Evolutionary conservation across 1,284 basidiomycete genomes (phyloP).

Genomic region (Cryptococcus sp.): DNA sequence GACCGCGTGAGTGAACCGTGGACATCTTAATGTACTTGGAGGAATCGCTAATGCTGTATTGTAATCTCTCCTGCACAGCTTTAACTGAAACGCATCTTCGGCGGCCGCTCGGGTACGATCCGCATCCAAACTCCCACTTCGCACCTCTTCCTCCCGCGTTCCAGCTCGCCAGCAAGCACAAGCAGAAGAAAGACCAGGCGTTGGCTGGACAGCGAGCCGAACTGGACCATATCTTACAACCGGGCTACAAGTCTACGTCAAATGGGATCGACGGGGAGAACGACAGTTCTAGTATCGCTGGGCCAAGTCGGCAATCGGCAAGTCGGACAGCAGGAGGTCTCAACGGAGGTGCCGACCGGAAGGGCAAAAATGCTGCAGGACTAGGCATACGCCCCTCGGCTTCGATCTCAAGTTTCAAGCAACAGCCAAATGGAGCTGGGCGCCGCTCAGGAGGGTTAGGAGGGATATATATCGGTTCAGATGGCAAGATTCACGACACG

Average conservation of each 20-base stretch:
- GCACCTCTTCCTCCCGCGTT: constrained; percentile 44
- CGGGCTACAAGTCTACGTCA: constrained; percentile 37
- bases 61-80: constrained; percentile 18
- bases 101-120: constrained; percentile 40
- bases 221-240: constrained; percentile 48
- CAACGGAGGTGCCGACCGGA: constrained; percentile 20
- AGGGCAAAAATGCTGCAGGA: constrained; percentile 19
- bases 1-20: constrained; percentile 39
- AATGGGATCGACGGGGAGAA: constrained; percentile 22
- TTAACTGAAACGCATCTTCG: constrained; percentile 44
- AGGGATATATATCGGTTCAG: constrained; percentile 49
- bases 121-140: constrained; percentile 40
- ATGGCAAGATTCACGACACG: constrained; percentile 51
- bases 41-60: constrained; percentile 1
- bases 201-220: constrained; percentile 44
- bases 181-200: constrained; percentile 35
- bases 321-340: constrained; percentile 39
- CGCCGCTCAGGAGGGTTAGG: constrained; percentile 10
- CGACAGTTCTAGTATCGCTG: constrained; percentile 31
- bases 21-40: background rate
- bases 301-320: constrained; percentile 30
- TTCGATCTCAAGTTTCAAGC: constrained; percentile 26
- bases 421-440: constrained; percentile 2
- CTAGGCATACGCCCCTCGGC: constrained; percentile 19
- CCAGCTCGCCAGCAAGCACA: constrained; percentile 32